phyloP scores from a whole-genome alignment of 805 yeast genomes.

The Kazachstania bromeliacearum region DNA sequence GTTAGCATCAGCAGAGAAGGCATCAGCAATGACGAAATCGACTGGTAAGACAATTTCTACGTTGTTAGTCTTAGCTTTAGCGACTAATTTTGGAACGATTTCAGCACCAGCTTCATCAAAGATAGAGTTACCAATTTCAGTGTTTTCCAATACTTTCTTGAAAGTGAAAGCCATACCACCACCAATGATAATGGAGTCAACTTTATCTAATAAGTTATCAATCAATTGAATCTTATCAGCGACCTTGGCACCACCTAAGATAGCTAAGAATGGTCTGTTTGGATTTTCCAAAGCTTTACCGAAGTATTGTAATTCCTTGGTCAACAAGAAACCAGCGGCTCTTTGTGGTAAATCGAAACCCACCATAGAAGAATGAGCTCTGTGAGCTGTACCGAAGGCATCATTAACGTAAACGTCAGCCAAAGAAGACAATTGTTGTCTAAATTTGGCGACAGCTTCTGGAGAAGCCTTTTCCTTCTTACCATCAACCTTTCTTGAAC shows the following conservation, averaged over 20 bases:
- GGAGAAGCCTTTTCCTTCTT: conserved; percentile 87
- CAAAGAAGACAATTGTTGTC: conserved; percentile 78
- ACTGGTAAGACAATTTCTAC: conserved; percentile 93
- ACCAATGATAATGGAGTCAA: conserved; percentile 86
- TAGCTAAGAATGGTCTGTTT: conserved; percentile 95
- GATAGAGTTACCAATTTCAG: conserved; percentile 86
- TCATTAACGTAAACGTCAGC: conserved; percentile 98
- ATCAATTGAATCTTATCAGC: conserved; percentile 97
- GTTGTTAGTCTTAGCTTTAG: conserved; percentile 91
- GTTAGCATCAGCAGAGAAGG: conserved; percentile 85
- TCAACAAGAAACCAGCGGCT: conserved; percentile 98
- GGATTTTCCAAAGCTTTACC: conserved; percentile 99
- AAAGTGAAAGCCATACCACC: conserved; percentile 99
- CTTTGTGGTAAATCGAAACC: conserved; percentile 70
- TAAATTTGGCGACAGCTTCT: conserved; percentile 77
- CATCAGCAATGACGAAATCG: conserved; percentile 94
- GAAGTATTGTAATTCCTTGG: conserved; percentile 93
- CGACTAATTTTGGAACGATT: conserved; percentile 84
- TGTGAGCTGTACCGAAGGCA: conserved; percentile 99
- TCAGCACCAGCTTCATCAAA: conserved; percentile 93
- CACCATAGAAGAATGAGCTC: conserved; percentile 99
- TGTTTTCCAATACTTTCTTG: conserved; percentile 81
- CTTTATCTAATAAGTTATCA: conserved; percentile 94
- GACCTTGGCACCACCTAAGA: conserved; percentile 99
- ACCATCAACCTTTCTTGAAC: conserved; percentile 85